Percentiles rank a stretch among this genome's conserved stretches.
Conservation (phyloP, 2,329 filamentous ascomycete species). For the Xenoacremonium recifei region DNA sequence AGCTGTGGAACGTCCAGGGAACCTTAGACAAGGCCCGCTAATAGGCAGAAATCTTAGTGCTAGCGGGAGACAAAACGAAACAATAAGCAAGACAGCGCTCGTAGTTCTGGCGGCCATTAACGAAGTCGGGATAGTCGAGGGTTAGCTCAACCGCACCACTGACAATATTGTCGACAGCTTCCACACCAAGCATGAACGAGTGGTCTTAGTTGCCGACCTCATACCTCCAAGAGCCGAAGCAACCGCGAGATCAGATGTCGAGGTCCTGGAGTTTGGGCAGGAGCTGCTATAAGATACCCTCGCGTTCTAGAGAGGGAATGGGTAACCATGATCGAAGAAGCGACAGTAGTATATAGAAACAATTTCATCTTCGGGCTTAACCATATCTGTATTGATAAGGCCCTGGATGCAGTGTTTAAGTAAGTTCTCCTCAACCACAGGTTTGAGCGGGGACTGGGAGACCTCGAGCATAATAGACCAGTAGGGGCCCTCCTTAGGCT, state of each 20-base stretch:
- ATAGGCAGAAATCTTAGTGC: conserved; percentile 40
- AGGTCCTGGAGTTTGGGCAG: conserved; percentile 88
- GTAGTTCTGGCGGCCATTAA: conserved; percentile 72
- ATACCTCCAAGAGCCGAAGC: conserved; percentile 98
- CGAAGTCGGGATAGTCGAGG: conserved; percentile 94
- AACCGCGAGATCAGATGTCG: conserved; percentile 92
- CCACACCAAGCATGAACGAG: conserved; percentile 95
- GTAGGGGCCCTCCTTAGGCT: conserved; percentile 78
- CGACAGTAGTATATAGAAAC: conserved; percentile 97
- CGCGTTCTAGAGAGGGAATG: conserved; percentile 93
- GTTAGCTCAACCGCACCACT: conserved; percentile 89
- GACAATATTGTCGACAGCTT: conserved; percentile 87
- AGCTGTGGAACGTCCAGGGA: conserved; percentile 36
- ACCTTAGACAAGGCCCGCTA: conserved; percentile 29
- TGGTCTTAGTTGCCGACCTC: conserved; percentile 97
- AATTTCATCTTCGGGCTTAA: conserved; percentile 87
- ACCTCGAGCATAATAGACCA: conserved; percentile 98
- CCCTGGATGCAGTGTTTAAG: conserved; percentile 92
- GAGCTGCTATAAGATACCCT: conserved; percentile 88
- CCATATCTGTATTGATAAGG: conserved; percentile 96
- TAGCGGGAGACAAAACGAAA: conserved; percentile 38
- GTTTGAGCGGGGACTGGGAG: conserved; percentile 91
- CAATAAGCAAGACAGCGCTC: conserved; percentile 44
- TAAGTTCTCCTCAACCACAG: conserved; percentile 81
- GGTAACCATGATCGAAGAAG: conserved; percentile 97